Percentiles rank a stretch among this genome's conserved stretches.
phyloP scores from a whole-genome alignment of 2,329 filamentous ascomycete species.

The Aspergillus chevalieri region DNA sequence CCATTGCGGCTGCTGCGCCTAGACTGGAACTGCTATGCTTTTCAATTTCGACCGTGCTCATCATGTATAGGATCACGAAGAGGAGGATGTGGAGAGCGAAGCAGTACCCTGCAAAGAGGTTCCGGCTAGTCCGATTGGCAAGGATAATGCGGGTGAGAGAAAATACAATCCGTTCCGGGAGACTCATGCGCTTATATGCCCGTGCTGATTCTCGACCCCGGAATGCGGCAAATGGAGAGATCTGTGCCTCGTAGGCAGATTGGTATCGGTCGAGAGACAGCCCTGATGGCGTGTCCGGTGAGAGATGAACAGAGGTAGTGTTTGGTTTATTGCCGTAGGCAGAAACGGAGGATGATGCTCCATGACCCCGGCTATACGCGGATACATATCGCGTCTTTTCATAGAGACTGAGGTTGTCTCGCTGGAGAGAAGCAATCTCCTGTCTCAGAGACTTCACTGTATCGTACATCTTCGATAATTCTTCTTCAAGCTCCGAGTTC shows the following conservation, averaged over 20 bases:
- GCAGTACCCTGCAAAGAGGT: slow-evolving; percentile 89
- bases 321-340: slow-evolving; percentile 62
- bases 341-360: slow-evolving; percentile 58
- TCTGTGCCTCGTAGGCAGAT: slow-evolving; percentile 87
- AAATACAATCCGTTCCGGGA: slow-evolving; percentile 85
- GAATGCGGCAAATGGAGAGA: slow-evolving; percentile 94
- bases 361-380: slow-evolving; percentile 72
- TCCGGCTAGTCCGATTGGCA: slow-evolving; percentile 81
- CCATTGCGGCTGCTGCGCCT: slow-evolving; percentile 34
- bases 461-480: slow-evolving; percentile 76
- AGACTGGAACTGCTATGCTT: slow-evolving; percentile 53
- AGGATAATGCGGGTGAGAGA: slow-evolving; percentile 86
- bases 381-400: slow-evolving; percentile 97
- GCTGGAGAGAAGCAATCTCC: slow-evolving; percentile 86
- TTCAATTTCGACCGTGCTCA: slow-evolving; percentile 63
- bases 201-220: slow-evolving; percentile 85
- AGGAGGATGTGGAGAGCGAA: slow-evolving; percentile 81
- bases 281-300: slow-evolving; percentile 55
- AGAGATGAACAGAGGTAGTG: slow-evolving; percentile 61
- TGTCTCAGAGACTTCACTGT: slow-evolving; percentile 80
- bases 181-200: slow-evolving; percentile 86
- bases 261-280: slow-evolving; percentile 77
- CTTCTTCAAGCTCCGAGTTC: slow-evolving; percentile 82
- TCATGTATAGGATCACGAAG: slow-evolving; percentile 80
- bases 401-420: slow-evolving; percentile 91